phyloP scores from a whole-genome alignment of 2,329 filamentous ascomycete genomes.

The Sporothrix pallida region DNA sequence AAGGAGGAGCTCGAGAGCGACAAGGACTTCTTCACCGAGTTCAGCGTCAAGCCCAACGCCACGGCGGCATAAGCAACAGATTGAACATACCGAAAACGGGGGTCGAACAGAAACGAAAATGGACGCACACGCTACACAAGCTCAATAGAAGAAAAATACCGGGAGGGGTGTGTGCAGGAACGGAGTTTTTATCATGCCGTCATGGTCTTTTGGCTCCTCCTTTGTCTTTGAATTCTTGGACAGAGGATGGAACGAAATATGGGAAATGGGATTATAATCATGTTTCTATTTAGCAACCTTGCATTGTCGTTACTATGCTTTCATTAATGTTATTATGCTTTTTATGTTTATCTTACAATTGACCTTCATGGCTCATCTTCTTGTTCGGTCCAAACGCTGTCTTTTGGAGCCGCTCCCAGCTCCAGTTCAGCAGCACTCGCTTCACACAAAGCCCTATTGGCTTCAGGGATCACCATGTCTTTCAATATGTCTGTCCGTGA shows the following conservation, averaged over 20 bases:
- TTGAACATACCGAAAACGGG: neutral
- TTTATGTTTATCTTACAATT: neutral
- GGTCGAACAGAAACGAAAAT: neutral
- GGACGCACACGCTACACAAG: neutral
- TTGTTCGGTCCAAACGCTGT: slow-evolving; percentile 42
- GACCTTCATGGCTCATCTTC: neutral
- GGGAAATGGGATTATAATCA: slow-evolving; percentile 6
- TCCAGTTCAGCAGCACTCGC: slow-evolving; percentile 51
- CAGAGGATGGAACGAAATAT: neutral
- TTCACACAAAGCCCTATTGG: slow-evolving; percentile 54
- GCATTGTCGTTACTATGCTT: neutral
- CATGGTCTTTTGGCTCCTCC: neutral
- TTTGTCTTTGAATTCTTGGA: neutral
- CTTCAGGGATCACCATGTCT: slow-evolving; percentile 51
- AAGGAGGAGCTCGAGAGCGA: slow-evolving; percentile 91
- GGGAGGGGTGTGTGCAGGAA: slow-evolving; percentile 11
- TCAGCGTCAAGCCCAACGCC: slow-evolving; percentile 57
- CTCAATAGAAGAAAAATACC: neutral
- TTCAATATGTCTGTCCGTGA: slow-evolving; percentile 54
- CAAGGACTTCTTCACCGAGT: slow-evolving; percentile 79
- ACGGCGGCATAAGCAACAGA: slow-evolving; percentile 18
- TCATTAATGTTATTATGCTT: neutral
- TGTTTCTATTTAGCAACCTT: slow-evolving; percentile 10
- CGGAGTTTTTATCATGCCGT: slow-evolving; percentile 22
- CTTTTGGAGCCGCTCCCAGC: slow-evolving; percentile 56